Percentiles rank a stretch among this genome's conserved stretches.
These are phyloP conservation scores for Backusella luteola DNA, from an alignment of 192 early-diverging fungal genomes.

Conservation along the genomic window DNA sequence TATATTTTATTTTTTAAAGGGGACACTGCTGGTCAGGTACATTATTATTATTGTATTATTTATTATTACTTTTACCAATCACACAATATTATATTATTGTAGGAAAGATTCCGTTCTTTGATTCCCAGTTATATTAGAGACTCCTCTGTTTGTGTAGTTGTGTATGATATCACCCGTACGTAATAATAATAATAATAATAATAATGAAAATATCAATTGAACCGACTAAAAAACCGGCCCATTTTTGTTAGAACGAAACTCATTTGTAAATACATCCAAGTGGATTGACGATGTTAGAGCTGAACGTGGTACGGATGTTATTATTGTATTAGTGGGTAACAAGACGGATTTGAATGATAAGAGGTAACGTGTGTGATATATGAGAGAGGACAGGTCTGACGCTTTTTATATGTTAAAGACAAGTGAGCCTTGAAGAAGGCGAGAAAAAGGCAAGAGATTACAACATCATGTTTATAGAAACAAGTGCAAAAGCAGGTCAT, in stretches of 20 bases:
- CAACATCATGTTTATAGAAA: conserved; percentile 99
- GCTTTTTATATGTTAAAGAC: conserved; percentile 41
- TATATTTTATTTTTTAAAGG: conserved; percentile 29
- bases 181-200: conserved; percentile 40
- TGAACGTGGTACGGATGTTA: conserved; percentile 98
- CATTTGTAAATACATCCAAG: conserved; percentile 95
- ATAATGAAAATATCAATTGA: not conserved
- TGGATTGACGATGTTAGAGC: conserved; percentile 99
- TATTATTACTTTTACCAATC: not conserved
- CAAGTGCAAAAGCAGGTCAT: conserved; percentile 96
- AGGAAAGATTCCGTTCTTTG: conserved; percentile 94
- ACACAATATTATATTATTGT: conserved; percentile 29
- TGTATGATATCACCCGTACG: conserved; percentile 75
- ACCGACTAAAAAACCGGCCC: not conserved
- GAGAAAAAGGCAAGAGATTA: conserved; percentile 97
- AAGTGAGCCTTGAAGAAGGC: conserved; percentile 95
- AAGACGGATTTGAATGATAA: conserved; percentile 98
- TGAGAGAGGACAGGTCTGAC: not conserved
- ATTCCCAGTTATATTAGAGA: conserved; percentile 99
- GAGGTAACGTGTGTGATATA: conserved; percentile 46
- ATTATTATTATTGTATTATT: not conserved
- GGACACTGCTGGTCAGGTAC: conserved; percentile 98
- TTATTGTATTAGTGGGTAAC: conserved; percentile 98
- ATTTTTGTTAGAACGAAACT: conserved; percentile 73
- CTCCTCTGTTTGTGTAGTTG: conserved; percentile 94